Conservation (phyloP, 768 basidiomycete genomes). For the Phallus indusiatus region DNA sequence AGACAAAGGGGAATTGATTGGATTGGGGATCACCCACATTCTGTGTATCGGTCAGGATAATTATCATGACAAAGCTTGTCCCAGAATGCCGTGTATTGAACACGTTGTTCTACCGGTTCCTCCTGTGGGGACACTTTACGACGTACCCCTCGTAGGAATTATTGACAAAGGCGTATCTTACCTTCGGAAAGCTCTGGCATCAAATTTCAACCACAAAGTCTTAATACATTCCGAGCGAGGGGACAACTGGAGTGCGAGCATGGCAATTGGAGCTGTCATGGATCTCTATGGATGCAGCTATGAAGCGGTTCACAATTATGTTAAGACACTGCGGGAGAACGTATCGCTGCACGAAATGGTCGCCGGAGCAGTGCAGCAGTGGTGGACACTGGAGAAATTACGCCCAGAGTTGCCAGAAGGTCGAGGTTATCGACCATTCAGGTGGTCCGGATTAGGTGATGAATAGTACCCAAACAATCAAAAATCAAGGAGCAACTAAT, state of each 20-base stretch:
- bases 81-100: not conserved
- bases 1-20: not conserved
- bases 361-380: not conserved
- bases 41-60: not conserved
- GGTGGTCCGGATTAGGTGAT: not conserved
- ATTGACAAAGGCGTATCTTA: slow-evolving; percentile 3
- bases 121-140: not conserved
- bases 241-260: slow-evolving; percentile 1
- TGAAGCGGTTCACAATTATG: not conserved
- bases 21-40: slow-evolving; percentile 3
- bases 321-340: not conserved
- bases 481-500: not conserved
- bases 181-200: not conserved
- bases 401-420: slow-evolving; percentile 1
- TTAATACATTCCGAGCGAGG: slow-evolving; percentile 1
- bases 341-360: not conserved
- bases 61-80: not conserved
- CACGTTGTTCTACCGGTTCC: not conserved
- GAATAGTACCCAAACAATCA: not conserved
- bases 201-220: not conserved
- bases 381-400: slow-evolving; percentile 1
- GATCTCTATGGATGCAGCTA: not conserved
- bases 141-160: not conserved
- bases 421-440: not conserved
- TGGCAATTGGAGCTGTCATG: slow-evolving; percentile 1